Base-by-base conservation (phyloP, 768 basidiomycete genomes). In the Serendipita sp. region DNA sequence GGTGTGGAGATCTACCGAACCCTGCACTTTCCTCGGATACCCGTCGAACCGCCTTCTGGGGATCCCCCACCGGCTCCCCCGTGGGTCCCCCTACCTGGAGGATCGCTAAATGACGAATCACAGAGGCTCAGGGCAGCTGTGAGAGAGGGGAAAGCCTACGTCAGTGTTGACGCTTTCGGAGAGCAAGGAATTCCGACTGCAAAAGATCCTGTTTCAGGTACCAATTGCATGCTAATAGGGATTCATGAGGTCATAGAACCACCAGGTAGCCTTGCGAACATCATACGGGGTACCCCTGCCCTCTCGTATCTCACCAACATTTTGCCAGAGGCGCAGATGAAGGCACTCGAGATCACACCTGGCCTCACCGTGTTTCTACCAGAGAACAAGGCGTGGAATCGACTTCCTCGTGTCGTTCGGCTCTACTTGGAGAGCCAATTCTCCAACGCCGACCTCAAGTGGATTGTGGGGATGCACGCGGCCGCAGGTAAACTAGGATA, bases 301-400 rank as follows among this genome's bases (percentile, higher is more conserved):
- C 73, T 91, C 36, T 84, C 87, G 7, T 91, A 89, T 74, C 85
- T 96, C 69, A 75, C 80, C 70, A 84, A 80, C 67, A 80, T 97
- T 62, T 75, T 91, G 44, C 86, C 84, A 3, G 73, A 82, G 0
- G 80, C 83, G 58, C 80, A 86, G 44, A 70, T 77, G 52, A 70
- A 75, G 18, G 74, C 82, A 41, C 78, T 96, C 46, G 85, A 86
- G 64, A 78, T 77, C 48, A 84, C 86, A 0, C 75, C 88, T 3
- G 83, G 85, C 70, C 75, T 95, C 51, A 96, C 96, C 0, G 69
- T 98, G 34, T 99, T 99, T 73, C 81, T 95, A 4, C 95, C 96
- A 0, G 78, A 87, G 30, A 81, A 96, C 72, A 74, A 81, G 41
- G 96, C 95, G 11, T 98, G 91, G 85, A 75, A 84, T n/a, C 75